Conservation (phyloP, 106 monocot genomes). For the Vanilla planifolia region DNA sequence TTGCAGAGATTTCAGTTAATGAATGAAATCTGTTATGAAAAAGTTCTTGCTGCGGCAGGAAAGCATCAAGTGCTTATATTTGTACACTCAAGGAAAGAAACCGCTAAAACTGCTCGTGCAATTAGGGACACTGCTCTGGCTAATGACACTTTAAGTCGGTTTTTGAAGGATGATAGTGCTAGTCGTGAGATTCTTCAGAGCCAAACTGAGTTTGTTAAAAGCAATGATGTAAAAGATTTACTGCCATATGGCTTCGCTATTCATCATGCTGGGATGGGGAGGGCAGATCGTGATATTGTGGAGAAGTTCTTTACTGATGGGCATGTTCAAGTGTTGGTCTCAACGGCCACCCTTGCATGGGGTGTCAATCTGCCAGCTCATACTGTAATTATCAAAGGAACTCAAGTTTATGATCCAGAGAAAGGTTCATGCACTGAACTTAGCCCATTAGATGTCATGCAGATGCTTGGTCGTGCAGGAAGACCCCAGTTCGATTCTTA, state of each 20-base stretch:
- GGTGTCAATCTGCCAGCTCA: slow-evolving; percentile 97
- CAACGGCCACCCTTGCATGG: slow-evolving; percentile 97
- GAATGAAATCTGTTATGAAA: slow-evolving; percentile 99
- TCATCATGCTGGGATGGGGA: slow-evolving; percentile 94
- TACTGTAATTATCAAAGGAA: slow-evolving; percentile 96
- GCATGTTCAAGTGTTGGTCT: slow-evolving; percentile 91
- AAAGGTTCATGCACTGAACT: slow-evolving; percentile 98
- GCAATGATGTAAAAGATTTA: slow-evolving; percentile 91
- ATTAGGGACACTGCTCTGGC: slow-evolving; percentile 84
- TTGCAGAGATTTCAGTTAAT: slow-evolving; percentile 97
- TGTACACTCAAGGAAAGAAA: slow-evolving; percentile 98
- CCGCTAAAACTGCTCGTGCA: slow-evolving; percentile 95
- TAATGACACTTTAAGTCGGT: slow-evolving; percentile 78
- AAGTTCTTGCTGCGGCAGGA: slow-evolving; percentile 80
- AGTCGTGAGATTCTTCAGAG: slow-evolving; percentile 93
- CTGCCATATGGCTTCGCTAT: slow-evolving; percentile 96
- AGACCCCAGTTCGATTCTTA: slow-evolving; percentile 93
- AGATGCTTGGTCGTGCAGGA: slow-evolving; percentile 99
- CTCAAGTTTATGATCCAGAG: slow-evolving; percentile 94
- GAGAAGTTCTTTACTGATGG: slow-evolving; percentile 95
- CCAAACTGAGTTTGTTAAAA: slow-evolving; percentile 86
- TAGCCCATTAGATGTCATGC: slow-evolving; percentile 97
- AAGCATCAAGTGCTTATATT: slow-evolving; percentile 98
- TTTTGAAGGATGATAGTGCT: slow-evolving; percentile 92
- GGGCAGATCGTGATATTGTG: slow-evolving; percentile 80